Conservation (phyloP, 2,329 filamentous ascomycete genomes). For the Chaetoscypha palmicola region DNA sequence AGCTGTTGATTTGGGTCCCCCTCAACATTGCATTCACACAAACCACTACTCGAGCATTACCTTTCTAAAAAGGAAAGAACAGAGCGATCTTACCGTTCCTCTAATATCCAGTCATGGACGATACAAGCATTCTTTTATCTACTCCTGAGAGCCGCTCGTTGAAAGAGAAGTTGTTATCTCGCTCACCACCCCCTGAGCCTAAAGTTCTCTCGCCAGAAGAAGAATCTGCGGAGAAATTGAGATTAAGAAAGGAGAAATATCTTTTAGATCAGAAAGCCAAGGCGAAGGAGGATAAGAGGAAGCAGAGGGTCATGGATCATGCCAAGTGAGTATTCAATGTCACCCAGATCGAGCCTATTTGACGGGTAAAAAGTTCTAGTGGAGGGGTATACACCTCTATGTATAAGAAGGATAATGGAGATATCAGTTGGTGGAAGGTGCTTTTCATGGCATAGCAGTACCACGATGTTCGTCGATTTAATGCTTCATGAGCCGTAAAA, state of each 20-base stretch:
- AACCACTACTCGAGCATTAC: too few species aligned
- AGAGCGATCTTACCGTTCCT: too few species aligned
- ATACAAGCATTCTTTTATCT: too few species aligned
- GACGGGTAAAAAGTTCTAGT: slow-evolving; percentile 6
- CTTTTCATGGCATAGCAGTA: too few species aligned
- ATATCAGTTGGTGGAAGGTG: slow-evolving; percentile 11
- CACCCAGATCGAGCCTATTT: too few species aligned
- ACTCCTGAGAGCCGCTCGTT: background rate
- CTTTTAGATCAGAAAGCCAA: slow-evolving; percentile 6
- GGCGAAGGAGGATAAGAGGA: slow-evolving; percentile 7
- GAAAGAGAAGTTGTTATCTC: background rate
- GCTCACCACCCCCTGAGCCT: background rate
- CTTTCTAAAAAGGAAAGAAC: too few species aligned
- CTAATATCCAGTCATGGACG: too few species aligned
- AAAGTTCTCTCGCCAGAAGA: slow-evolving; percentile 8
- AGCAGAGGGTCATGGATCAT: slow-evolving; percentile 8
- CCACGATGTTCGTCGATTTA: too few species aligned
- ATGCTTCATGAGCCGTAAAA: too few species aligned
- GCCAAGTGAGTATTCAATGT: slow-evolving; percentile 9
- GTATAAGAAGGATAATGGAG: slow-evolving; percentile 12
- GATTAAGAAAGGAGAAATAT: slow-evolving; percentile 7
- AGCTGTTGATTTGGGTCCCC: too few species aligned
- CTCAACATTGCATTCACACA: too few species aligned
- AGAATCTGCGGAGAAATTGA: slow-evolving; percentile 4
- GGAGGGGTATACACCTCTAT: slow-evolving; percentile 10